These are phyloP conservation scores for Eucalyptus leucophloia DNA, from an alignment of 345 rosid species.

Conservation along the genomic window DNA sequence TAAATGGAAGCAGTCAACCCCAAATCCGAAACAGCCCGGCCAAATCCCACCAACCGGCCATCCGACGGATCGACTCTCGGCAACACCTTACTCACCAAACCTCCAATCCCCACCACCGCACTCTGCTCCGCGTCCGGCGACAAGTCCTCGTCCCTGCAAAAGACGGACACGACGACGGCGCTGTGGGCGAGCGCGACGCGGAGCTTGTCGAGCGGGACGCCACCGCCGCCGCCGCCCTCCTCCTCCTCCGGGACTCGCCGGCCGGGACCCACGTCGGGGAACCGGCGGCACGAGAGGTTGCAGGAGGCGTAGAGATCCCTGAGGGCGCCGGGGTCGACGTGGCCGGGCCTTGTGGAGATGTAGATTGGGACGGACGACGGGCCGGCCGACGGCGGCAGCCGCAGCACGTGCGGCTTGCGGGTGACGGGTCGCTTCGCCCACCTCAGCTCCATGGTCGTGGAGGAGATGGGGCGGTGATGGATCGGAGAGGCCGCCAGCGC, in stretches of 20 bases:
- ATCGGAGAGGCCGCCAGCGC: background rate
- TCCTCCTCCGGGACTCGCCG: background rate
- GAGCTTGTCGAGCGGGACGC: conserved; percentile 45
- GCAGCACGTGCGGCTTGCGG: background rate
- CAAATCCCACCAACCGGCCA: conserved; percentile 66
- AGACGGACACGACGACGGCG: conserved; percentile 59
- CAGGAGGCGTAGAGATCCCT: conserved; percentile 37
- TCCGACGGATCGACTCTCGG: conserved; percentile 38
- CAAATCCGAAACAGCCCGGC: conserved; percentile 73
- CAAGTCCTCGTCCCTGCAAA: conserved; percentile 24
- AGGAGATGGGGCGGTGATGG: background rate
- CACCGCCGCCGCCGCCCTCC: background rate
- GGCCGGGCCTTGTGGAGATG: conserved; percentile 48
- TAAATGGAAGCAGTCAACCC: conserved; percentile 80
- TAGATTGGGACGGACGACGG: conserved; percentile 35
- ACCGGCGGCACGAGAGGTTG: conserved; percentile 53
- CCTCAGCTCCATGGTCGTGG: background rate
- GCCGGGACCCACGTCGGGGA: conserved; percentile 18
- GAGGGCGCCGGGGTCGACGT: conserved; percentile 32
- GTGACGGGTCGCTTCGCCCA: background rate
- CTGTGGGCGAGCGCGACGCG: conserved; percentile 52
- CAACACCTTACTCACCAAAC: conserved; percentile 20
- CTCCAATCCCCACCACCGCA: conserved; percentile 12
- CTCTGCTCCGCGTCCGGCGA: background rate
- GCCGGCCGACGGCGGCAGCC: background rate